Evolutionary conservation across 768 basidiomycete species (phyloP).

Genomic region (Amanita polypyramis): DNA sequence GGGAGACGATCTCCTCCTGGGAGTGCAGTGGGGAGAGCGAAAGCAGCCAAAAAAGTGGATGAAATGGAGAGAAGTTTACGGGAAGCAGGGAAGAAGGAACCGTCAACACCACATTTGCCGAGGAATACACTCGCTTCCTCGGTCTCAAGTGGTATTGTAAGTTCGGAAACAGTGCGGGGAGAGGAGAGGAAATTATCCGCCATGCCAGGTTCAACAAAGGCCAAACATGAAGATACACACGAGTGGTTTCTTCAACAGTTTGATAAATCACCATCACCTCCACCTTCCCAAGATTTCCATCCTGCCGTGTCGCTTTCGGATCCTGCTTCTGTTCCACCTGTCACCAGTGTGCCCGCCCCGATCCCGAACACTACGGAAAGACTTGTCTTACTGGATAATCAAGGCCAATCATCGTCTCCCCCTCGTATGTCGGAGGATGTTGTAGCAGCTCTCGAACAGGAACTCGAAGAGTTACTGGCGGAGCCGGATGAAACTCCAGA

Average conservation of each 20-base stretch:
- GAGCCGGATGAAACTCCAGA: constrained; percentile 23
- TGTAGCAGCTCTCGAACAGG: constrained; percentile 33
- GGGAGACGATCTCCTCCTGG: constrained; percentile 38
- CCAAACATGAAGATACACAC: constrained; percentile 42
- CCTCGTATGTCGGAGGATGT: constrained; percentile 20
- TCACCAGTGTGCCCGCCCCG: background rate
- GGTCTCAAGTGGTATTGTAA: too few species aligned
- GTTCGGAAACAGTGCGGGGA: background rate
- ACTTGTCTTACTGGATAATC: background rate
- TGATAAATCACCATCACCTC: constrained; percentile 11
- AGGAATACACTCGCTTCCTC: background rate
- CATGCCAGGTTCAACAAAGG: constrained; percentile 5
- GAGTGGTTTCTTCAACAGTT: constrained; percentile 49
- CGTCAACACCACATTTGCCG: background rate
- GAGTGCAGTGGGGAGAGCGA: constrained; percentile 34
- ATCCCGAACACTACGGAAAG: background rate
- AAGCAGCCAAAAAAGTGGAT: constrained; percentile 35
- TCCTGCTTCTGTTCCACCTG: background rate
- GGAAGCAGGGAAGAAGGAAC: constrained; percentile 3
- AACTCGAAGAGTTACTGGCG: constrained; percentile 30
- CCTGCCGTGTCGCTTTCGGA: background rate
- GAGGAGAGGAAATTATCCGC: background rate
- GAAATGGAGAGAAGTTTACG: constrained; percentile 13
- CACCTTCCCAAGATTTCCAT: background rate
- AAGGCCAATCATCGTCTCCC: constrained; percentile 8